A percentile compares a stretch with the other conserved stretches of the same genome.
These are phyloP conservation scores for Boletus rubropictus DNA, from an alignment of 768 basidiomycete genomes.

Conservation along the genomic window DNA sequence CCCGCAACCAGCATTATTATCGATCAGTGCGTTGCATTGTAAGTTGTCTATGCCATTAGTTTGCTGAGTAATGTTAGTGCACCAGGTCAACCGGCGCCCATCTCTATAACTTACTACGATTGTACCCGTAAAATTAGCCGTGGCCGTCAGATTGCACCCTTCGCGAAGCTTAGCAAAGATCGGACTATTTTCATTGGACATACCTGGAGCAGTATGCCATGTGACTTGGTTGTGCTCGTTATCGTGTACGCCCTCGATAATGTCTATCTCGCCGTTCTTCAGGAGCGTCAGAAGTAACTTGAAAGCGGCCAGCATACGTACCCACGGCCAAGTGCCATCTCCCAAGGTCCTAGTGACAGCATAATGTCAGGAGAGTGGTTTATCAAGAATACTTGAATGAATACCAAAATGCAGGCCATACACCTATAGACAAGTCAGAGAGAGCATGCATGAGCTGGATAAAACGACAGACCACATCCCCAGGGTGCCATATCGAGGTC, in stretches of 20 bases:
- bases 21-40: conserved; percentile 47
- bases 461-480: conserved; percentile 61
- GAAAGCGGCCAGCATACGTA: conserved; percentile 30
- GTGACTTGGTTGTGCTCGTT: conserved; percentile 82
- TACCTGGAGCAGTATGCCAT: conserved; percentile 68
- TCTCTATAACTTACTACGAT: conserved; percentile 46
- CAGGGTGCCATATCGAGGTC: conserved; percentile 81
- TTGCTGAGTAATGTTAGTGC: conserved; percentile 30
- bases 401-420: conserved; percentile 84
- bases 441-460: not conserved
- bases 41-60: conserved; percentile 47
- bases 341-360: conserved; percentile 34
- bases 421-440: conserved; percentile 37
- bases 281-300: conserved; percentile 8
- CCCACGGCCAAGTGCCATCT: conserved; percentile 55
- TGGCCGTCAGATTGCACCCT: conserved; percentile 57
- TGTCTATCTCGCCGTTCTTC: conserved; percentile 76
- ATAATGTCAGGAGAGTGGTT: conserved; percentile 1
- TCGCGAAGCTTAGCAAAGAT: conserved; percentile 3
- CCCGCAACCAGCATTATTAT: conserved; percentile 69
- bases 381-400: not conserved
- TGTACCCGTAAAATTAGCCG: conserved; percentile 55
- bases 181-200: not conserved
- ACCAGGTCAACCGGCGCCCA: not conserved
- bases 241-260: conserved; percentile 81